Percentiles rank a stretch among this genome's conserved stretches.
These are phyloP conservation scores for Didymellaceae sp. DNA, from an alignment of 2,329 filamentous ascomycete genomes.

Conservation along the genomic window DNA sequence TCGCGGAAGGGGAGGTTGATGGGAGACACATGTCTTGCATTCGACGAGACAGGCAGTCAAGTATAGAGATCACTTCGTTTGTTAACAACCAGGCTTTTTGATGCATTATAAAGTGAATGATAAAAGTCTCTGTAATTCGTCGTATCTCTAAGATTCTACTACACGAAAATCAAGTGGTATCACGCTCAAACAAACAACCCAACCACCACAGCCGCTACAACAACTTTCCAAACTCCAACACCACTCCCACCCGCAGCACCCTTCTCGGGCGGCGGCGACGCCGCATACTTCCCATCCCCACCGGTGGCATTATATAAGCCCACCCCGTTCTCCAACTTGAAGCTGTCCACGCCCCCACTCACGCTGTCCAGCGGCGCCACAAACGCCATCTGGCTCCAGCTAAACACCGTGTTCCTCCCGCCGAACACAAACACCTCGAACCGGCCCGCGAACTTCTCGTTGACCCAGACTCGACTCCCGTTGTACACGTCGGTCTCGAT, in stretches of 20 bases:
- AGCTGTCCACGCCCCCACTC: slow-evolving; percentile 36
- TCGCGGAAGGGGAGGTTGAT: no score
- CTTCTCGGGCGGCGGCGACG: slow-evolving; percentile 2
- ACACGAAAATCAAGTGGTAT: no score
- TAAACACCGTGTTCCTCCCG: slow-evolving; percentile 58
- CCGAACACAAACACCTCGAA: slow-evolving; percentile 64
- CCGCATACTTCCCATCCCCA: slow-evolving; percentile 16
- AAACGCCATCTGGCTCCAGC: slow-evolving; percentile 65
- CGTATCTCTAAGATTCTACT: no score
- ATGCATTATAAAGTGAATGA: no score
- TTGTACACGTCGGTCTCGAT: slow-evolving; percentile 55
- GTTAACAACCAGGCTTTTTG: no score
- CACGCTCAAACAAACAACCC: slow-evolving; percentile 7
- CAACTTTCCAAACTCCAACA: background rate
- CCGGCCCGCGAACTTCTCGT: slow-evolving; percentile 55
- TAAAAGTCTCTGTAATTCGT: no score
- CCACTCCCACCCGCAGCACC: background rate
- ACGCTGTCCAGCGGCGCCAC: slow-evolving; percentile 56
- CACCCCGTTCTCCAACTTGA: slow-evolving; percentile 16
- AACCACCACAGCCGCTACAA: background rate
- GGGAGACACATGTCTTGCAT: no score
- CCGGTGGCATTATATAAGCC: slow-evolving; percentile 20
- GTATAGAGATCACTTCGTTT: no score
- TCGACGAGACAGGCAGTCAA: no score
- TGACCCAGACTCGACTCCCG: slow-evolving; percentile 59